These are phyloP conservation scores for Tetrahymena malaccensis DNA, from an alignment of 73 alveolate genomes.

Conservation along the genomic window DNA sequence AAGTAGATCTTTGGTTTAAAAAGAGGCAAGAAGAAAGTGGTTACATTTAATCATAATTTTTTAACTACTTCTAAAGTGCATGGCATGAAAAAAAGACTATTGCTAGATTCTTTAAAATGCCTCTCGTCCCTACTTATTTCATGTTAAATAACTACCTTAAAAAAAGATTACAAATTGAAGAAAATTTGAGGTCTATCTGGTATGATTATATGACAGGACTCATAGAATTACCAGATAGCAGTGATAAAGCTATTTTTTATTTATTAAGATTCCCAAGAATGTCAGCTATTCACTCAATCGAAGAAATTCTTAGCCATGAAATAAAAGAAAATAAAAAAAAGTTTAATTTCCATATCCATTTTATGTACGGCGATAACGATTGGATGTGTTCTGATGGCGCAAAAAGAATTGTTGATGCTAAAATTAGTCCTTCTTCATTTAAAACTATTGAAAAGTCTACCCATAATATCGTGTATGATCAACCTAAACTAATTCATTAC, in stretches of 20 bases:
- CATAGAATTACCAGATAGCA: background rate
- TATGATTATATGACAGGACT: background rate
- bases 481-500: background rate
- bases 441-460: background rate
- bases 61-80: background rate
- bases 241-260: background rate
- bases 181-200: background rate
- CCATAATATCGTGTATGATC: background rate
- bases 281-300: background rate
- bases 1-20: background rate
- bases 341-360: background rate
- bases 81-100: background rate
- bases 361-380: background rate
- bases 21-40: background rate
- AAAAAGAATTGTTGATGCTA: background rate
- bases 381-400: background rate
- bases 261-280: background rate
- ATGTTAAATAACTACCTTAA: background rate
- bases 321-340: background rate
- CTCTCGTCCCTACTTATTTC: background rate
- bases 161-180: background rate
- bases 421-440: background rate
- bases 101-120: background rate
- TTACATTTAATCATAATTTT: background rate
- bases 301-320: background rate